phyloP scores from a whole-genome alignment of 108 stramenopile genomes.

The Aurantiochytrium sp. region DNA sequence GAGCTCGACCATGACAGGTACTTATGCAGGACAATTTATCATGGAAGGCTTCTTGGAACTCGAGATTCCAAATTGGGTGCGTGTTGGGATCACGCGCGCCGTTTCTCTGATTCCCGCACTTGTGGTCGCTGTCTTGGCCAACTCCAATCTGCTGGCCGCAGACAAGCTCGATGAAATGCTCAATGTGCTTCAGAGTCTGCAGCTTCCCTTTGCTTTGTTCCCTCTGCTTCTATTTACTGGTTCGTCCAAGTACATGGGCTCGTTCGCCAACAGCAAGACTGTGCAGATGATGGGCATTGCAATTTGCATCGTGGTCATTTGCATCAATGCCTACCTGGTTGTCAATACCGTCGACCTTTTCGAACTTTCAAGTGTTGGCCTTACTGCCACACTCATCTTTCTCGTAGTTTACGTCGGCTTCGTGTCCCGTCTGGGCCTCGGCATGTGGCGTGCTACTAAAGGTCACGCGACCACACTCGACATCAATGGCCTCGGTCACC shows the following conservation, averaged over 20 bases:
- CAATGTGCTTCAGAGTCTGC: slow-evolving; percentile 61
- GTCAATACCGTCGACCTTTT: background rate
- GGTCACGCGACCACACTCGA: no score
- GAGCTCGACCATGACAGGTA: slow-evolving; percentile 66
- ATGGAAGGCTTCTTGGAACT: slow-evolving; percentile 75
- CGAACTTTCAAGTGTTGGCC: background rate
- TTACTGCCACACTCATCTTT: background rate
- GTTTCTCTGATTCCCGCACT: slow-evolving; percentile 67
- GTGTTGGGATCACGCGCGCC: slow-evolving; percentile 62
- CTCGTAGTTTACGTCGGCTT: background rate
- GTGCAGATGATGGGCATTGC: background rate
- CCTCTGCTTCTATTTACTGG: slow-evolving; percentile 66
- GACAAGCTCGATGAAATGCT: slow-evolving; percentile 65
- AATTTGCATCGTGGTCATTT: background rate
- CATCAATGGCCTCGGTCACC: no score
- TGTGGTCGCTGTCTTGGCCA: slow-evolving; percentile 57
- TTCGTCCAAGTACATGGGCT: slow-evolving; percentile 54
- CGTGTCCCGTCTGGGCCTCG: background rate
- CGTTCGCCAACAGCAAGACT: slow-evolving; percentile 20
- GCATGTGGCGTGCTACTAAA: background rate
- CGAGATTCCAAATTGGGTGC: slow-evolving; percentile 46
- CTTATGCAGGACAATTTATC: slow-evolving; percentile 74
- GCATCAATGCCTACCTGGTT: background rate
- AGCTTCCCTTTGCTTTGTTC: slow-evolving; percentile 68
- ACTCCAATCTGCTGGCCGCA: slow-evolving; percentile 35